Base-by-base conservation (phyloP, 2,329 filamentous ascomycete genomes). In the Calonectria honghensis region DNA sequence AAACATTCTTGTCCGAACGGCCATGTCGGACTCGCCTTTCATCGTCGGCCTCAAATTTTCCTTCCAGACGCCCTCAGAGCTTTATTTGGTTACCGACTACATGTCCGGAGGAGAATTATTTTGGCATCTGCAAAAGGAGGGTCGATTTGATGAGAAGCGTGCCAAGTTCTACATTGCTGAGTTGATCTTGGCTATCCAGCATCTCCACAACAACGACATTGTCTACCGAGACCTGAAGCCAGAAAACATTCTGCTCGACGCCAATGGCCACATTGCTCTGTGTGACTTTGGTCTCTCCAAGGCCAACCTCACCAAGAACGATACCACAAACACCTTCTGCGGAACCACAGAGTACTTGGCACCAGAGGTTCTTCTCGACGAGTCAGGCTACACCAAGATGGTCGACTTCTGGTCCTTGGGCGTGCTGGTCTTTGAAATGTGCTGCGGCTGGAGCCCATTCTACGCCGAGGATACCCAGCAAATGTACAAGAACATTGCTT, bases 401-500 rank as follows among this genome's bases (percentile, higher is more conserved):
- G 97, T 99, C 9, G 97, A 99, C 85, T 99, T 98, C 85, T 99
- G 97, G 97, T 99, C 97, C 2, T 90, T 99, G 16, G 97, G 97
- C 72, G 97, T 99, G 63, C 89, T 99, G 70, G 97, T 99, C 1
- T 99, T 99, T 81, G 97, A 99, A 85, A 99, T 99, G 97, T 99
- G 97, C 88, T 99, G 97, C 81, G 97, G 97, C 41, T 99, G 97
- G 97, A 98, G 96, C 81, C 97, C 97, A 0, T 99, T 99, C 87
- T 99, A 98, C 81, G 97, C 97, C 72, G 97, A 99, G 83, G 97
- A 99, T 83, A 99, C 97, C 0, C 97, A 99, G 86, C 97, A 99
- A 85, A 99, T 99, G 97, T 99, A 99, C 89, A 99, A 99, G 89
- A 99, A 99, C 87, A 99, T 99, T 84, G 97, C 97, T 0, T 99